Conservation (phyloP, 345 rosid species). For the Melaleuca alternifolia region DNA sequence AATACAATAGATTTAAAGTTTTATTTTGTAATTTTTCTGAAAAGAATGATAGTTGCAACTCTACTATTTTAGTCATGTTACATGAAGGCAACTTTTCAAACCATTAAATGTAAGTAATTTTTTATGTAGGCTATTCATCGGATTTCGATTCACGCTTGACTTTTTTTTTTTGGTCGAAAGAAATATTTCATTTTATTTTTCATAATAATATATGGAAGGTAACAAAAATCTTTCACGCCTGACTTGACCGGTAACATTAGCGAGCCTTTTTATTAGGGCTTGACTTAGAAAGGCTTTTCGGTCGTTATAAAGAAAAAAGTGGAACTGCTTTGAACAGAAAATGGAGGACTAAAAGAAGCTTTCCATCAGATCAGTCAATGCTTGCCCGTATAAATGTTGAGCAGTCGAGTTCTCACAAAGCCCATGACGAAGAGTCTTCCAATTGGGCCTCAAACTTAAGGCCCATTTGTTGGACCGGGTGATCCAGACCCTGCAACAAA, state of each 20-base stretch:
- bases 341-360: not conserved
- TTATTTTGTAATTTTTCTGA: no score
- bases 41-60: not conserved
- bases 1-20: no score
- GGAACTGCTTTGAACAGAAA: not conserved
- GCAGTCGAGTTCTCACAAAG: not conserved
- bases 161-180: no score
- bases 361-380: not conserved
- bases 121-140: not conserved
- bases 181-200: no score
- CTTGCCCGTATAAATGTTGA: not conserved
- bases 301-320: not conserved
- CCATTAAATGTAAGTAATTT: not conserved
- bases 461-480: not conserved
- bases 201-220: no score
- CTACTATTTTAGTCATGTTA: not conserved
- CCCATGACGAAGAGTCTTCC: not conserved
- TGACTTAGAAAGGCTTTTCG: not conserved
- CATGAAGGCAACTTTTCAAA: not conserved
- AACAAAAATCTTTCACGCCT: no score
- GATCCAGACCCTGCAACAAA: not conserved
- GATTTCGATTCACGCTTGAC: not conserved
- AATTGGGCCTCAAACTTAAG: not conserved
- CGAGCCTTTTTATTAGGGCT: not conserved
- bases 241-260: not conserved